Percentiles rank a stretch among this genome's conserved stretches.
These are phyloP conservation scores for Neonectria hederae DNA, from an alignment of 2,329 filamentous ascomycete genomes.

Conservation along the genomic window DNA sequence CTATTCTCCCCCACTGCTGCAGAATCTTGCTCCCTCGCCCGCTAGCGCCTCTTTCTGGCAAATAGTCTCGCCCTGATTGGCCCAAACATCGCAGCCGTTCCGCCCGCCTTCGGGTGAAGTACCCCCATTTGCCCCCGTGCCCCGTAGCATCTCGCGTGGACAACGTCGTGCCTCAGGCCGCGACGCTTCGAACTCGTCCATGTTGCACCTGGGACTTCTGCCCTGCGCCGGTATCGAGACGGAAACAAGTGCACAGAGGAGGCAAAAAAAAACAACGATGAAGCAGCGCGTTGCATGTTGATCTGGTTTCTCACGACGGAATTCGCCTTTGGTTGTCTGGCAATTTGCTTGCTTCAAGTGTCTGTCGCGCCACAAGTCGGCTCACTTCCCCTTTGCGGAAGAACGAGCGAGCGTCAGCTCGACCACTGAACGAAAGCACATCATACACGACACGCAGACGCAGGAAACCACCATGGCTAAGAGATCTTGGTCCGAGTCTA, in stretches of 20 bases:
- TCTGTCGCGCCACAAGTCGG: conserved; percentile 20
- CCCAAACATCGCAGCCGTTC: not conserved
- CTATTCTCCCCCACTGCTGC: conserved; percentile 22
- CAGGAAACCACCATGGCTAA: conserved; percentile 34
- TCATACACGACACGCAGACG: not conserved
- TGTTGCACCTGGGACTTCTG: conserved; percentile 14
- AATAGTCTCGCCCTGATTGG: conserved; percentile 23
- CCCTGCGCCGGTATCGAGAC: not conserved
- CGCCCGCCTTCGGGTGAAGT: conserved; percentile 31
- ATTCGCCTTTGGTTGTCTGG: not conserved
- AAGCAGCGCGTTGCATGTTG: not conserved
- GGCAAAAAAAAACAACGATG: not conserved
- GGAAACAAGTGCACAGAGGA: not conserved
- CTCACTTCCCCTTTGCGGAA: conserved; percentile 19
- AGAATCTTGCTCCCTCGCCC: conserved; percentile 23
- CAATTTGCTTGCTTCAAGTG: conserved; percentile 9
- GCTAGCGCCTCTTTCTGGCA: conserved; percentile 17
- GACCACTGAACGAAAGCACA: not conserved
- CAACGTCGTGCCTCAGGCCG: conserved; percentile 28
- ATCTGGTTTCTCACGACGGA: not conserved
- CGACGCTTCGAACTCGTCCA: conserved; percentile 4
- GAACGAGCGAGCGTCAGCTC: conserved; percentile 1
- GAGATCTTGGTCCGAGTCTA: conserved; percentile 40
- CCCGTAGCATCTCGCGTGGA: conserved; percentile 22
- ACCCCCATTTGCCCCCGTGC: not conserved